A percentile compares a stretch with the other conserved stretches of the same genome.
These are phyloP conservation scores for Beta macrorhiza DNA, from an alignment of 179 eudicot genomes.

Conservation along the genomic window DNA sequence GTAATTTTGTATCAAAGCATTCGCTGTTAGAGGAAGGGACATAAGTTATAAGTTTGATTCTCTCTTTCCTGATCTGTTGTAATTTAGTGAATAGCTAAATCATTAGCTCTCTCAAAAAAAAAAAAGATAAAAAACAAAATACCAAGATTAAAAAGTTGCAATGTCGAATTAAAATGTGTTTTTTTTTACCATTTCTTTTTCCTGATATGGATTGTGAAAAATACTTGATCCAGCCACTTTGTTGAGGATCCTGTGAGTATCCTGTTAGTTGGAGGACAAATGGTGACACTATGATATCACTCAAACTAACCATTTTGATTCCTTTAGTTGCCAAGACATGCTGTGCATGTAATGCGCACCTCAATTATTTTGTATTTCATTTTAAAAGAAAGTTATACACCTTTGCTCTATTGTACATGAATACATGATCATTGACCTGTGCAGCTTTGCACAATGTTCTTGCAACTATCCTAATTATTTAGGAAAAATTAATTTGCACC, in stretches of 20 bases:
- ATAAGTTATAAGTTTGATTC: background rate
- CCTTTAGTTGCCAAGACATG: slow-evolving; percentile 7
- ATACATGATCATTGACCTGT: background rate
- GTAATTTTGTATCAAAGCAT: slow-evolving; percentile 9
- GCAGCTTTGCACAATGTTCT: background rate
- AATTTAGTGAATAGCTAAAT: background rate
- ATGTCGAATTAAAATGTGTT: background rate
- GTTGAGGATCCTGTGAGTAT: background rate
- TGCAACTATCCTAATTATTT: background rate
- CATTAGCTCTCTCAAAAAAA: too few species aligned
- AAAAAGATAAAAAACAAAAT: too few species aligned
- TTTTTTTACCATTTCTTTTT: background rate
- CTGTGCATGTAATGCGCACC: slow-evolving; percentile 3
- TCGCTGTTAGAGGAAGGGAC: background rate
- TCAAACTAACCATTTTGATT: too few species aligned
- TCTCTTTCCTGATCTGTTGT: background rate
- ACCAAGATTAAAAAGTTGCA: background rate
- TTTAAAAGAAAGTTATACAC: too few species aligned
- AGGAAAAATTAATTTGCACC: background rate
- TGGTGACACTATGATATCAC: too few species aligned
- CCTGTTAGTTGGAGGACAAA: background rate
- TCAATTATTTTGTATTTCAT: background rate
- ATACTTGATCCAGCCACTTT: background rate
- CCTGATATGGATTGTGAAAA: too few species aligned
- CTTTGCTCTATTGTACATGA: too few species aligned